Conservation (phyloP, 1,284 basidiomycete genomes). For the Cryptococcus wingfieldii region DNA sequence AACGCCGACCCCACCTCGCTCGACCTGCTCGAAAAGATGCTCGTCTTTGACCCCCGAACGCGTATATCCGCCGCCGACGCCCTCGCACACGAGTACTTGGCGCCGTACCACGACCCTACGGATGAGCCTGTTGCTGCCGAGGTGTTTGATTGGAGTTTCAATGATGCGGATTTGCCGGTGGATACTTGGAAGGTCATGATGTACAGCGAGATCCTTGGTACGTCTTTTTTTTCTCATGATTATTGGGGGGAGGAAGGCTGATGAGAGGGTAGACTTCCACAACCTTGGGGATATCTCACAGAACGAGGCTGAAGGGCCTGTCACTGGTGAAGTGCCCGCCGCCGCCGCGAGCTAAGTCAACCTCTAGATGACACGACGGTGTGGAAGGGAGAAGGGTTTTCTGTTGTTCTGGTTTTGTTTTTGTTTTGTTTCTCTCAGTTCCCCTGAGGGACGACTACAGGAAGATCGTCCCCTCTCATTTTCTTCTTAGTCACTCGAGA, state of each 20-base stretch:
- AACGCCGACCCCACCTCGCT: conserved; percentile 87
- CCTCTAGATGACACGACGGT: too few relatives aligned
- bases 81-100: conserved; percentile 89
- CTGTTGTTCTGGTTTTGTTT: too few relatives aligned
- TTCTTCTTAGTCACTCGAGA: too few relatives aligned
- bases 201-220: conserved; percentile 92
- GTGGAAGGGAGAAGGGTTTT: not conserved
- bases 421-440: too few relatives aligned
- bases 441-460: too few relatives aligned
- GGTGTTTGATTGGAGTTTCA: conserved; percentile 99
- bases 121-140: conserved; percentile 94
- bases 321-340: conserved; percentile 41
- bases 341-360: conserved; percentile 13
- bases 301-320: conserved; percentile 45
- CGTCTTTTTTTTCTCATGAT: conserved; percentile 31
- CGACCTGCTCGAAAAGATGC: conserved; percentile 96
- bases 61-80: conserved; percentile 91
- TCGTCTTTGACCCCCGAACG: conserved; percentile 96
- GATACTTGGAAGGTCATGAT: conserved; percentile 99
- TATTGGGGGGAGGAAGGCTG: not conserved
- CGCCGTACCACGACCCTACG: conserved; percentile 96
- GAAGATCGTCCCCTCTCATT: too few relatives aligned
- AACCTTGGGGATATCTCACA: conserved; percentile 50
- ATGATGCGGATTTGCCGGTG: conserved; percentile 98
- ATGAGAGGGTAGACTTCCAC: conserved; percentile 51